Evolutionary conservation across 2,329 filamentous ascomycete species (phyloP), one percentile per base, ranked within the genome.

Genomic region (Fusarium phyllophilum): DNA sequence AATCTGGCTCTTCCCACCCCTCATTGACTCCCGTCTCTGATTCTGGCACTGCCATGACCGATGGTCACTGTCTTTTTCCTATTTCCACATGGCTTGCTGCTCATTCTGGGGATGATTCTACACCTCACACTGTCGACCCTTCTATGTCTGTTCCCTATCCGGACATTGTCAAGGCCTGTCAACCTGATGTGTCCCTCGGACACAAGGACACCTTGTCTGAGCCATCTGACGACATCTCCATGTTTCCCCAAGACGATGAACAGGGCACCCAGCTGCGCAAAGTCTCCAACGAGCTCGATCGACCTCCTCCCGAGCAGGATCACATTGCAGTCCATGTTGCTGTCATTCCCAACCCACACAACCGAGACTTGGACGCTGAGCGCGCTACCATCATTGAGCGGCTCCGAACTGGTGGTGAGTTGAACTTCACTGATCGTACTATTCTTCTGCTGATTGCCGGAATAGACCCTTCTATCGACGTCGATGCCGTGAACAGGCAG

Each of bases 201-300:
- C 15, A 57, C 20, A 36, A 57, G 15, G 41, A 24, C 24, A n/a
- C 24, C 44, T 31, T 18, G 22, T 10, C 36, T 29, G 18, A 34
- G 29, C 22, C 24, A 38, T 9, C 17, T 22, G 22, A 24, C 17
- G 31, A 33, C 22, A n/a, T 5, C 24, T 17, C 36, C 29, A 7
- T 41, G 24, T 6, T 36, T 18, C 15, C 22, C 18, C 38, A 39
- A 44, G 31, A 15, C 20, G 46, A 38, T 18, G 56, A n/a, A 42
- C 65, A 68, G 22, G 24, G 26, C 13, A 41, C 29, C 7, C 62
- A 68, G 42, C 46, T 67, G 29, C 46, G 41, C 29, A 61, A 61
- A 20, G 54, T 61, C 46, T 68, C 66, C 20, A 26, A 42, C 26
- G 29, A 57, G 18, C 41, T 52, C 11, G 34, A 33, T 20, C 34